Conservation (phyloP, 2,329 filamentous ascomycete genomes). For the Fusarium sambucinum region DNA sequence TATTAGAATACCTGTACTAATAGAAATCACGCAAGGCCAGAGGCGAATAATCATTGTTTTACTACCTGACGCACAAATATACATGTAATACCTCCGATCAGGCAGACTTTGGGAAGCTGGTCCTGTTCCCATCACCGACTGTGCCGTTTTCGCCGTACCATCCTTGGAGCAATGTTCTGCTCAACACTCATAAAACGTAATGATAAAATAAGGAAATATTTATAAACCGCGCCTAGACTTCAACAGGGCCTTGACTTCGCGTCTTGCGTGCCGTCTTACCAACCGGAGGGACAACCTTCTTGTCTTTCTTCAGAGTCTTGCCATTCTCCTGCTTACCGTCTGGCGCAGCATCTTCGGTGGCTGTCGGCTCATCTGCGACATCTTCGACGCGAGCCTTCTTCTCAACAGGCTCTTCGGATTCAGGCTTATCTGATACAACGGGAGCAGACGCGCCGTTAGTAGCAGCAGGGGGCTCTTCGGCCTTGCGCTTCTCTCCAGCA, state of each 20-base stretch:
- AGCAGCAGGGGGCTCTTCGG: conserved; percentile 49
- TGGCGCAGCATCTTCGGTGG: conserved; percentile 31
- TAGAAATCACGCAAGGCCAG: not conserved
- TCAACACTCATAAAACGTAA: conserved; percentile 21
- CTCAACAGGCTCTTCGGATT: conserved; percentile 49
- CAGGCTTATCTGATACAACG: conserved; percentile 39
- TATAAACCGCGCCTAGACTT: conserved; percentile 34
- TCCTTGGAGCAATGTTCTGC: conserved; percentile 16
- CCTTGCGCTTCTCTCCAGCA: conserved; percentile 57
- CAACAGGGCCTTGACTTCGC: conserved; percentile 57
- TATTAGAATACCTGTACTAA: not conserved
- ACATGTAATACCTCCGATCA: conserved; percentile 29
- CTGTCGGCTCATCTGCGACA: conserved; percentile 39
- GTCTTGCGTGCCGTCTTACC: conserved; percentile 58
- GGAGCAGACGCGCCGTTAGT: conserved; percentile 33
- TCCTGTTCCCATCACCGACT: conserved; percentile 24
- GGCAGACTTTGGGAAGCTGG: conserved; percentile 29
- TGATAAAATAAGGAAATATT: conserved; percentile 2
- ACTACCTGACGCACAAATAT: conserved; percentile 36
- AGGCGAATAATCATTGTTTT: conserved; percentile 22
- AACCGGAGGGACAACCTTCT: conserved; percentile 51
- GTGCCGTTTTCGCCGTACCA: conserved; percentile 43
- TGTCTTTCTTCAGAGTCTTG: conserved; percentile 53
- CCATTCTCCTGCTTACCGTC: conserved; percentile 48
- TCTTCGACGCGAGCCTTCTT: conserved; percentile 59